Percentiles rank a stretch among this genome's conserved stretches.
Conservation (phyloP, 371 early-diverging fungal species). For the Mortierella sp. region DNA sequence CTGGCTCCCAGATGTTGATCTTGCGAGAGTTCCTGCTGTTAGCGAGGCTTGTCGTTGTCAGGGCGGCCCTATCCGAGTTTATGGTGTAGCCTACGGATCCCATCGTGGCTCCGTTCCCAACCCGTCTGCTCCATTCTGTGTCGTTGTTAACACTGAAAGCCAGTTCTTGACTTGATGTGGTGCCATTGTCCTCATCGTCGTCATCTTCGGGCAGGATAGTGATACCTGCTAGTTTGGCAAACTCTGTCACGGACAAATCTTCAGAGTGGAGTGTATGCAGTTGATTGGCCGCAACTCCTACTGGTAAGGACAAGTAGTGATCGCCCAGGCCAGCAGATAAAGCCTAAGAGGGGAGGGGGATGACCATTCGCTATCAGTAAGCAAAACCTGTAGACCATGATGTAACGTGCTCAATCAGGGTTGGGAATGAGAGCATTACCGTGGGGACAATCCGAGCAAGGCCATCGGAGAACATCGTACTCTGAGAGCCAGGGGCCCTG, state of each 20-base stretch:
- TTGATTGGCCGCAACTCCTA: conserved; percentile 27
- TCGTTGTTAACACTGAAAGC: background rate
- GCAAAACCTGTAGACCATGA: background rate
- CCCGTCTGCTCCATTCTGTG: background rate
- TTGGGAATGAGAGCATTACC: too few relatives aligned
- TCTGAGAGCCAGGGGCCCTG: too few relatives aligned
- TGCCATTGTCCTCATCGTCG: conserved; percentile 4
- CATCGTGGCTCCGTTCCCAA: background rate
- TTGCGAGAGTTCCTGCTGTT: conserved; percentile 10
- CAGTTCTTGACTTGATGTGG: conserved; percentile 2
- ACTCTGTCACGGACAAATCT: conserved; percentile 45
- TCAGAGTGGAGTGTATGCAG: conserved; percentile 38
- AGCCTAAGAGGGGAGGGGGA: too few relatives aligned
- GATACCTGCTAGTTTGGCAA: conserved; percentile 50
- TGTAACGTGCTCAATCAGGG: too few relatives aligned
- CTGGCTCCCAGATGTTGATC: conserved; percentile 47
- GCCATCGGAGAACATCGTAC: background rate
- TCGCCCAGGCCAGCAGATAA: background rate
- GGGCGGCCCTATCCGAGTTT: conserved; percentile 16
- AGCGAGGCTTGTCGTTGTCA: conserved; percentile 14
- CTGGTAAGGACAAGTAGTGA: conserved; percentile 44
- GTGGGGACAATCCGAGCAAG: background rate
- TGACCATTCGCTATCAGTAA: too few relatives aligned
- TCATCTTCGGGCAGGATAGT: conserved; percentile 43
- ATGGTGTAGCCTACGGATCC: conserved; percentile 16